These are phyloP conservation scores for Gaeumannomyces tritici DNA, from an alignment of 2,329 filamentous ascomycete genomes.

Conservation along the genomic window DNA sequence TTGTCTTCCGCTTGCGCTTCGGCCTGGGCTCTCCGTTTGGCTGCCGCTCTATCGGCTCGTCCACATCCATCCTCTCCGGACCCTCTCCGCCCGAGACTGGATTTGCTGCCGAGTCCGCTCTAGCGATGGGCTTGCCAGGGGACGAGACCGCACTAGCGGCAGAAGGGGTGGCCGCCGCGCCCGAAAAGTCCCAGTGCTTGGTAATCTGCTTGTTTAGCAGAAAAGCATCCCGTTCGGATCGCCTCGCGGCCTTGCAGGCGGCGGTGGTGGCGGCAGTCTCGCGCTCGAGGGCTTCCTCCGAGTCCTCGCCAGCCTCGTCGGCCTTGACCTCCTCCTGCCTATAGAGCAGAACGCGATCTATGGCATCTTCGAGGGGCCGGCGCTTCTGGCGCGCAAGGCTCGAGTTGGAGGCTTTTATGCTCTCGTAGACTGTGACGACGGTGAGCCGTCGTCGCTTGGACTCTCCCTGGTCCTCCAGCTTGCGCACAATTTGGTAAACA, in stretches of 20 bases:
- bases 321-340: slow-evolving; percentile 55
- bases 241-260: slow-evolving; percentile 8
- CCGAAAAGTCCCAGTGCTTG: slow-evolving; percentile 25
- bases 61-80: not conserved
- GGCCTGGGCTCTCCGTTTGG: slow-evolving; percentile 55
- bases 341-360: slow-evolving; percentile 71
- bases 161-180: not conserved
- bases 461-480: slow-evolving; percentile 52
- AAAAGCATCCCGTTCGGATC: slow-evolving; percentile 14
- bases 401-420: slow-evolving; percentile 78
- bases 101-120: not conserved
- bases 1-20: slow-evolving; percentile 52
- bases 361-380: slow-evolving; percentile 70
- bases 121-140: not conserved
- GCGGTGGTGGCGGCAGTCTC: slow-evolving; percentile 14
- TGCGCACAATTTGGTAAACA: slow-evolving; percentile 71
- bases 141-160: not conserved
- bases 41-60: slow-evolving; percentile 35
- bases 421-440: slow-evolving; percentile 59
- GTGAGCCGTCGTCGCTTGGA: slow-evolving; percentile 31
- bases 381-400: slow-evolving; percentile 77
- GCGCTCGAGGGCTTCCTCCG: slow-evolving; percentile 30
- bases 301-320: slow-evolving; percentile 42
- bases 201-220: slow-evolving; percentile 31
- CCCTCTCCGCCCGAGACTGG: not conserved